Evolutionary conservation across 169 alveolate species (phyloP), one percentile per base, ranked within the genome.

Genomic region (Eimeria maxima): DNA sequence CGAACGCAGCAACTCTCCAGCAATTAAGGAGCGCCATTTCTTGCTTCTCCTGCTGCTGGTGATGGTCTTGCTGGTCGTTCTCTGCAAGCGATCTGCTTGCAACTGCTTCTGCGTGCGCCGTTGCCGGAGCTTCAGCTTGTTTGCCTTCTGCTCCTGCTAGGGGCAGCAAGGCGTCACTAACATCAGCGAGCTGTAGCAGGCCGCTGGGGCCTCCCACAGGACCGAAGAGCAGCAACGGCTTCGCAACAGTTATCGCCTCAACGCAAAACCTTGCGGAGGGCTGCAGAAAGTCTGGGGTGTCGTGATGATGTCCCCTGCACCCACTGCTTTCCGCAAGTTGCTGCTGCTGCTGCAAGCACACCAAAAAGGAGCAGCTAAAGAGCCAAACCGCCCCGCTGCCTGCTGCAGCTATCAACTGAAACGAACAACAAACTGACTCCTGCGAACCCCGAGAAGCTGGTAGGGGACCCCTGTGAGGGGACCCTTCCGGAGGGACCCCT

Each of bases 111-210:
- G 20, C 11, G 1, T 74, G 86, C 86, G 60, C 5, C 18, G 60
- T 71, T 45, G 90, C 50, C 14, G 90, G 71, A 6, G 90, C 71
- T 22, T n/a, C 71, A 22, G 90, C 44, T 80, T 0, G 27, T 73
- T 11, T 29, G 3, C 13, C 53, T 2, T 22, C 76, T 55, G 92
- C 16, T 20, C 57, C 57, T 53, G 6, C n/a, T 22, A 84, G 33
- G 20, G 92, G 55, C 78, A 84, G 92, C 92, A 84, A 24, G 78
- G 92, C 92, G 18, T 84, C 92, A 27, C 76, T 84, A 8, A 84
- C 57, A 67, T 84, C 78, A 1, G 92, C 73, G 60, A 84, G 76
- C 92, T 84, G 92, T 60, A 84, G 76, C 4, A 55, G 33, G 29
- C 92, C 92, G 78, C 92, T 84, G 76, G 92, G 92, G 38, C 33